Conservation (phyloP, 1,284 basidiomycete species). For the Agroathelia rolfsii region DNA sequence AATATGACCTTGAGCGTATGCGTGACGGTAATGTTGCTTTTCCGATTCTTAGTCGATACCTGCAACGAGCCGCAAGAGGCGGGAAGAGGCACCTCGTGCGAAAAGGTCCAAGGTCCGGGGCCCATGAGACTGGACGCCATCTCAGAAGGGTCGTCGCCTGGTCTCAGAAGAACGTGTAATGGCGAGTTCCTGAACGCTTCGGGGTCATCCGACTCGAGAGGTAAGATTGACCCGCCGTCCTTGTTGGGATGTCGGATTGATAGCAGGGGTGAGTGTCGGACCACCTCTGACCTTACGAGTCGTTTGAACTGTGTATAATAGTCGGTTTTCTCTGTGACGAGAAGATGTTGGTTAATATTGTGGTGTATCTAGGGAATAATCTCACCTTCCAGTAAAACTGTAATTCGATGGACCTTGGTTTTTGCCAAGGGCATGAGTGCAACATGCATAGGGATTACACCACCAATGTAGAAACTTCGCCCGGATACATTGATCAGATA, state of each 20-base stretch:
- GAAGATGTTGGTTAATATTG: slow-evolving; percentile 6
- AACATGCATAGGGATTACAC: slow-evolving; percentile 72
- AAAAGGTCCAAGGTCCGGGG: slow-evolving; percentile 65
- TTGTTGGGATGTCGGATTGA: slow-evolving; percentile 48
- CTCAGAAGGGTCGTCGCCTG: slow-evolving; percentile 34
- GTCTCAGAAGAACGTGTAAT: slow-evolving; percentile 29
- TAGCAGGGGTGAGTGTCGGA: slow-evolving; percentile 60
- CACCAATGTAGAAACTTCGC: slow-evolving; percentile 77
- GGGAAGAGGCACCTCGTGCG: slow-evolving; percentile 47
- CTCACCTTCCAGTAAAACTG: slow-evolving; percentile 77
- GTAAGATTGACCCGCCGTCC: slow-evolving; percentile 47
- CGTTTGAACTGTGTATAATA: slow-evolving; percentile 67
- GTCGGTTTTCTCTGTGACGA: slow-evolving; percentile 61
- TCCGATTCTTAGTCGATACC: slow-evolving; percentile 77
- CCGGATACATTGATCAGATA: slow-evolving; percentile 78
- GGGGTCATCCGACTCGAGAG: slow-evolving; percentile 50
- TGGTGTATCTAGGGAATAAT: slow-evolving; percentile 7
- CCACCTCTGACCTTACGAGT: slow-evolving; percentile 70
- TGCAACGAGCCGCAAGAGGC: slow-evolving; percentile 48
- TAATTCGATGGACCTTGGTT: slow-evolving; percentile 73
- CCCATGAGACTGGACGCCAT: slow-evolving; percentile 57
- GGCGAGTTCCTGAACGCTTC: slow-evolving; percentile 48
- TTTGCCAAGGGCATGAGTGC: slow-evolving; percentile 82
- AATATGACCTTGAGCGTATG: slow-evolving; percentile 82
- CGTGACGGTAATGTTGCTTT: slow-evolving; percentile 70